Conservation (phyloP, 2,329 filamentous ascomycete species). For the Aspergillus pseudoviridinutans region DNA sequence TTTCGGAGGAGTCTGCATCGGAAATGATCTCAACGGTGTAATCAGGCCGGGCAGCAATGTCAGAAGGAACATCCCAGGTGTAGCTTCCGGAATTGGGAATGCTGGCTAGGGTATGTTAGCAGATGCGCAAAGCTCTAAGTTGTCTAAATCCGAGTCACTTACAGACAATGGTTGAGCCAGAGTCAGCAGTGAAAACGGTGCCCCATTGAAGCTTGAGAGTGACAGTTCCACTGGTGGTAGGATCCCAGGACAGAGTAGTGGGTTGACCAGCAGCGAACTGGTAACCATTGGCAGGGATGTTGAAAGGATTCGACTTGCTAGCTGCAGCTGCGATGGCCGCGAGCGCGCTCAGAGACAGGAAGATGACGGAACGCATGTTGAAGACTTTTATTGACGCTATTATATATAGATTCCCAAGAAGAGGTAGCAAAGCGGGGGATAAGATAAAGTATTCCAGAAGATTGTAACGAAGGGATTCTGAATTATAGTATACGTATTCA, state of each 20-base stretch:
- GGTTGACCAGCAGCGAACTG: conserved; percentile 45
- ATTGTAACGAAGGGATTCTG: neutral
- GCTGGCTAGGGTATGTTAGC: conserved; percentile 31
- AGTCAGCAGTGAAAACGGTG: conserved; percentile 37
- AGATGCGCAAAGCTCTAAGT: neutral
- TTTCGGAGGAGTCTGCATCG: conserved; percentile 40
- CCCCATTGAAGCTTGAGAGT: conserved; percentile 49
- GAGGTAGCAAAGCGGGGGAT: neutral
- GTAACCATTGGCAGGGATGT: conserved; percentile 40
- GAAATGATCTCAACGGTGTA: conserved; percentile 54
- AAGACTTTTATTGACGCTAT: conserved; percentile 1
- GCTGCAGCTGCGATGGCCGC: conserved; percentile 42
- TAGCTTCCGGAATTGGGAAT: conserved; percentile 49
- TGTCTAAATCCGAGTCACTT: conserved; percentile 19
- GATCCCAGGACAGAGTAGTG: conserved; percentile 47
- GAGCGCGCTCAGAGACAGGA: conserved; percentile 42
- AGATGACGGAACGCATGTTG: conserved; percentile 46
- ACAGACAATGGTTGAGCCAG: conserved; percentile 43
- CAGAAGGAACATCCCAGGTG: conserved; percentile 44
- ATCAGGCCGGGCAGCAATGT: conserved; percentile 41
- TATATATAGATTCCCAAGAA: neutral
- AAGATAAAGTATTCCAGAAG: neutral
- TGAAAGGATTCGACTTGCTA: conserved; percentile 47
- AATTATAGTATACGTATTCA: neutral
- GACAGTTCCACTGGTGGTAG: conserved; percentile 49